Evolutionary conservation across 2,329 filamentous ascomycete genomes (phyloP).

Genomic region (Penicillium rolfsii): DNA sequence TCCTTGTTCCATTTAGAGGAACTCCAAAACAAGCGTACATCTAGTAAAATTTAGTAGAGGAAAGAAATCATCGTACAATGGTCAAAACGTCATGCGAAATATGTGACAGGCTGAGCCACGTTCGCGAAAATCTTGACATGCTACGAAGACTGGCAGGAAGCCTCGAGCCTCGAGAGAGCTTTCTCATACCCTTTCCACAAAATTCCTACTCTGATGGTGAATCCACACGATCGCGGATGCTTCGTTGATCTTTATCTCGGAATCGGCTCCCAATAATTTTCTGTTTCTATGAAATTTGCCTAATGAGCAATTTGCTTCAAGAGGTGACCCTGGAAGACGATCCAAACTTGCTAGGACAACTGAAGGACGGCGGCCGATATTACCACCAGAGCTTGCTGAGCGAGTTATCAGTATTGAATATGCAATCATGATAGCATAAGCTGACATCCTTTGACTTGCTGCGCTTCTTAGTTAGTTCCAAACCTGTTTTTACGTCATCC

Average conservation of each 20-base stretch:
- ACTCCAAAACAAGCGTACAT: conserved; percentile 21
- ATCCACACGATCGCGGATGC: neutral
- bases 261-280: conserved; percentile 17
- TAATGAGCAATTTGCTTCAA: conserved; percentile 3
- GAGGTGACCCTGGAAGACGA: neutral
- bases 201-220: conserved; percentile 16
- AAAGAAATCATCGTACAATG: conserved; percentile 20
- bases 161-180: conserved; percentile 13
- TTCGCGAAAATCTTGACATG: conserved; percentile 13
- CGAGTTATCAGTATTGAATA: conserved; percentile 15
- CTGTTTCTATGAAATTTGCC: conserved; percentile 20
- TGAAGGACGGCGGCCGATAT: conserved; percentile 14
- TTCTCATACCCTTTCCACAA: conserved; percentile 18
- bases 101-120: conserved; percentile 15
- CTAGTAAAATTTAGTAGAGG: conserved; percentile 22
- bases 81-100: conserved; percentile 15
- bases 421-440: conserved; percentile 15
- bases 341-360: neutral
- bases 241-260: conserved; percentile 23
- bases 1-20: neutral
- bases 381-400: conserved; percentile 11
- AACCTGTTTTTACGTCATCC: conserved; percentile 15
- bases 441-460: conserved; percentile 14
- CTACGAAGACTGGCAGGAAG: conserved; percentile 16
- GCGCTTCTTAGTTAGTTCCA: conserved; percentile 9